Percentiles rank a stretch among this genome's conserved stretches.
phyloP scores from a whole-genome alignment of 2,329 filamentous ascomycete genomes.

The Colletotrichum trifolii region DNA sequence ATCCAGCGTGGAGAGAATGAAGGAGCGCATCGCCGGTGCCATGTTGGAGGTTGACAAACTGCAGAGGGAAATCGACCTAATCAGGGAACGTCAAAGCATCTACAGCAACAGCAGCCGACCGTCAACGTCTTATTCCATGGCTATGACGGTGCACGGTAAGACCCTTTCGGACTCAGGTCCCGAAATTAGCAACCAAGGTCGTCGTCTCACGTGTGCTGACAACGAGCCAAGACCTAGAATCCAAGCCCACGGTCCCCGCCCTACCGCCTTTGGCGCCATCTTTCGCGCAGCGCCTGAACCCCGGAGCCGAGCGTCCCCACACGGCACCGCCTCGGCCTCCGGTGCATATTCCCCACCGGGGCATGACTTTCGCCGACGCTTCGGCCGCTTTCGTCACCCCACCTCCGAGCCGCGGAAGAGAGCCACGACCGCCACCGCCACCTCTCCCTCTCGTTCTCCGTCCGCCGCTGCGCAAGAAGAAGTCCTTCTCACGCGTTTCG shows the following conservation, averaged over 20 bases:
- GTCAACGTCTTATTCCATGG: slow-evolving; percentile 59
- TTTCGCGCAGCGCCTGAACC: slow-evolving; percentile 66
- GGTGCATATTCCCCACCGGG: slow-evolving; percentile 46
- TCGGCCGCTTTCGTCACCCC: slow-evolving; percentile 46
- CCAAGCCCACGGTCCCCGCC: slow-evolving; percentile 67
- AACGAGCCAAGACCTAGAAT: slow-evolving; percentile 53
- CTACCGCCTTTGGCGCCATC: slow-evolving; percentile 67
- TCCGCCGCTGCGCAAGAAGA: slow-evolving; percentile 73
- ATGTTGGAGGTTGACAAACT: slow-evolving; percentile 69
- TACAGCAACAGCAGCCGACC: slow-evolving; percentile 62
- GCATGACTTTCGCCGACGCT: slow-evolving; percentile 45
- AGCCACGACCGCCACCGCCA: slow-evolving; percentile 59
- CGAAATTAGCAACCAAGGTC: slow-evolving; percentile 13
- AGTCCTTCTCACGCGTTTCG: slow-evolving; percentile 72
- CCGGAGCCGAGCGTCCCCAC: slow-evolving; percentile 50
- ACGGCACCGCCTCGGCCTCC: slow-evolving; percentile 49
- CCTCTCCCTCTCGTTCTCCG: slow-evolving; percentile 68
- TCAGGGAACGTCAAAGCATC: slow-evolving; percentile 70
- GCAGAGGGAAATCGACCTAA: slow-evolving; percentile 68
- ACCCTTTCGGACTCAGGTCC: background rate
- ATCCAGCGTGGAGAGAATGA: slow-evolving; percentile 61
- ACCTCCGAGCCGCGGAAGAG: slow-evolving; percentile 41
- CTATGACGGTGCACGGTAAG: slow-evolving; percentile 35
- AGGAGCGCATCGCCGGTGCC: slow-evolving; percentile 66
- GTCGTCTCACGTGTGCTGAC: slow-evolving; percentile 25